phyloP scores from a whole-genome alignment of 768 basidiomycete species.

The Leccinum boreale region DNA sequence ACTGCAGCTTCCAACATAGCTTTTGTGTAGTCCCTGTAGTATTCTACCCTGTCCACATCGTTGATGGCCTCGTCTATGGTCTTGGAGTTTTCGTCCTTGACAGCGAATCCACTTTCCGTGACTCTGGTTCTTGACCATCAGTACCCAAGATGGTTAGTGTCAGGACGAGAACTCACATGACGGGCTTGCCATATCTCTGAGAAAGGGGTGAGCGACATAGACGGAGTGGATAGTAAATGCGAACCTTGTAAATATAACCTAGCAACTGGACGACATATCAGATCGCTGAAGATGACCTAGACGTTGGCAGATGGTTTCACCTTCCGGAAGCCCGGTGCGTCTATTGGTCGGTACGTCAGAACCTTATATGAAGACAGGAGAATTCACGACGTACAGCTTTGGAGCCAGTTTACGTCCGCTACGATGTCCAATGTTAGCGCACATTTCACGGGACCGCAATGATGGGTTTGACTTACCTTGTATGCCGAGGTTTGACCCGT shows the following conservation, averaged over 20 bases:
- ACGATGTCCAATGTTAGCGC: not conserved
- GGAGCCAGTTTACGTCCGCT: conserved; percentile 71
- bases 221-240: conserved; percentile 6
- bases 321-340: conserved; percentile 65
- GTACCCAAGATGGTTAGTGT: not conserved
- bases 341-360: conserved; percentile 27
- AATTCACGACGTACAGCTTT: conserved; percentile 50
- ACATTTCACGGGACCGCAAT: not conserved
- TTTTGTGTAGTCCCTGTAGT: conserved; percentile 60
- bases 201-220: not conserved
- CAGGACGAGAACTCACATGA: conserved; percentile 44
- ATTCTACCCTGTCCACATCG: conserved; percentile 62
- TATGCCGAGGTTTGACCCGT: conserved; percentile 64
- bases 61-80: conserved; percentile 53
- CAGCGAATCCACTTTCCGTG: conserved; percentile 75
- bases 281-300: not conserved
- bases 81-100: conserved; percentile 59
- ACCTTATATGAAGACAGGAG: not conserved
- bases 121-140: conserved; percentile 39
- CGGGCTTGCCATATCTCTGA: conserved; percentile 50
- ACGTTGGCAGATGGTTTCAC: conserved; percentile 31
- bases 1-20: conserved; percentile 54
- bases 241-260: conserved; percentile 69
- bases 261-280: conserved; percentile 39
- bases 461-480: conserved; percentile 43